These are phyloP conservation scores for Paramecium sonneborni DNA, from an alignment of 73 alveolate species.

Conservation along the genomic window DNA sequence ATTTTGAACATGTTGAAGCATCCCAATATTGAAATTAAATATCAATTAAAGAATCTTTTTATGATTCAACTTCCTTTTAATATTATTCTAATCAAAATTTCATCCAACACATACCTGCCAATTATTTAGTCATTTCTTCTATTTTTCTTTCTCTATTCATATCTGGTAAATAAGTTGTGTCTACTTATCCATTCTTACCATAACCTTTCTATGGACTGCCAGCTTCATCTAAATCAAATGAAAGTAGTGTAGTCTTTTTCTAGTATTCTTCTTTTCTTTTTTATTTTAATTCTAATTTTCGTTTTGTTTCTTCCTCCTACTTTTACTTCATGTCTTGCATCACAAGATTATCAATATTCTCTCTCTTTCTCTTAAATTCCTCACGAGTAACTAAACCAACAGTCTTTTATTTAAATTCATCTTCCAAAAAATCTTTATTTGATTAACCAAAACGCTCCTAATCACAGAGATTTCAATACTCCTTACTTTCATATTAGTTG, in stretches of 20 bases:
- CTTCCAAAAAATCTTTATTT: conserved; percentile 46
- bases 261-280: conserved; percentile 35
- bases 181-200: conserved; percentile 7
- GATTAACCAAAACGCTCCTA: conserved; percentile 61
- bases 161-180: conserved; percentile 47
- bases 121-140: conserved; percentile 34
- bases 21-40: conserved; percentile 45
- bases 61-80: not conserved
- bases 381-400: conserved; percentile 41
- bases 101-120: not conserved
- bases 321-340: not conserved
- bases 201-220: not conserved
- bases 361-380: conserved; percentile 50
- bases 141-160: conserved; percentile 48
- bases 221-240: conserved; percentile 23
- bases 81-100: not conserved
- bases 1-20: conserved; percentile 1
- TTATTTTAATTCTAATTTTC: not conserved
- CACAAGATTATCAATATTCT: conserved; percentile 29
- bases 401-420: conserved; percentile 38
- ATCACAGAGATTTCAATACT: not conserved
- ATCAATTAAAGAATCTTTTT: conserved; percentile 16
- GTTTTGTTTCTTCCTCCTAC: not conserved
- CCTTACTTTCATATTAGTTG: conserved; percentile 45
- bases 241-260: conserved; percentile 13